Evolutionary conservation across 1,139 yeast genomes (phyloP).

Genomic region (Magnusiomyces fungicola): DNA sequence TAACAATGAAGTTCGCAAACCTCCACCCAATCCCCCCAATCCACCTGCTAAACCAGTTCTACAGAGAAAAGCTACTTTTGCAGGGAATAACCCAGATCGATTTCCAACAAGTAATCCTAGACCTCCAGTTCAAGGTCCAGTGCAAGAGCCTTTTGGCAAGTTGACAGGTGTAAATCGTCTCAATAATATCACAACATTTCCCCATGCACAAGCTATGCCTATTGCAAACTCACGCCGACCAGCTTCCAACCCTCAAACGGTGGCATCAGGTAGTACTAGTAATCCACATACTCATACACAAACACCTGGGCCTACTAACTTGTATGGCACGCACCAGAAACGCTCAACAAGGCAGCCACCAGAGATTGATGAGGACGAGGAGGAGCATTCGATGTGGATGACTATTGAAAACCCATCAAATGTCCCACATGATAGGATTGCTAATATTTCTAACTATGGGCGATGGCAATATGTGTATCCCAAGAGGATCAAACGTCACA

Average conservation of each 20-base stretch:
- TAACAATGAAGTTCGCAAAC: background rate
- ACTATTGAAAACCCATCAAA: constrained; percentile 28
- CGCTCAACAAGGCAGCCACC: background rate
- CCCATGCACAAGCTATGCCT: background rate
- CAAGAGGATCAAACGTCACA: constrained; percentile 50
- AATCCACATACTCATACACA: background rate
- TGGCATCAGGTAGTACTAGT: no score
- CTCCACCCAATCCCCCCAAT: no score
- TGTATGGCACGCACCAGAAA: background rate
- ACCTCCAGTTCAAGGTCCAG: background rate
- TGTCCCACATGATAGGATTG: constrained; percentile 19
- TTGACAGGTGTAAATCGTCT: background rate
- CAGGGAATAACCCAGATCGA: no score
- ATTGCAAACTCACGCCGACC: no score
- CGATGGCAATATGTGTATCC: constrained; percentile 93
- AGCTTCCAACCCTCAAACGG: no score
- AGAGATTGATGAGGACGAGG: constrained; percentile 1
- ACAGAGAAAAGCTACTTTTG: no score
- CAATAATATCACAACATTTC: background rate
- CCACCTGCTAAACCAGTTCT: no score
- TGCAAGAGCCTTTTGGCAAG: background rate
- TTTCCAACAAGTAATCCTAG: background rate
- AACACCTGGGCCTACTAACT: background rate
- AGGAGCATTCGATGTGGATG: constrained; percentile 23
- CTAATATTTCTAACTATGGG: constrained; percentile 38